Base-by-base conservation (phyloP, 192 early-diverging fungal species). In the Haplosporangium gracile region DNA sequence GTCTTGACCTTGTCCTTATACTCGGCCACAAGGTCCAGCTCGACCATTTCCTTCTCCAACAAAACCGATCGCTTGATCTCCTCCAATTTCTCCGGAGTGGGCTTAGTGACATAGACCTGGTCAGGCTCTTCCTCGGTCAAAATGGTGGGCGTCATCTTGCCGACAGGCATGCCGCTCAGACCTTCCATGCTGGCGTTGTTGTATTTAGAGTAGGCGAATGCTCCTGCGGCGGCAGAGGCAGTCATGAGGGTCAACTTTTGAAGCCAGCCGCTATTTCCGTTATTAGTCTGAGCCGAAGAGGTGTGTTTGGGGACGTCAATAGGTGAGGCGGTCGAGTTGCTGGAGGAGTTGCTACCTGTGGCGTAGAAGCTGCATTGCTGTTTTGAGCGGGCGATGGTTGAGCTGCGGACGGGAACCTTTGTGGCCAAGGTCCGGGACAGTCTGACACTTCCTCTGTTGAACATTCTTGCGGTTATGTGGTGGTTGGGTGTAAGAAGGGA, bases 101-200 rank as follows among this genome's bases (percentile, higher is more conserved):
- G 70, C 32, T 72, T 65, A 2, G 79, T 74, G 8, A 63, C 39
- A 60, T 69, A 78, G 39, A 63, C 63, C 29, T 78, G 45, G 38
- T 86, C 83, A 5, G 84, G 79, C 20, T 80, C 71, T 47, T 86
- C 83, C 32, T 68, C 77, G 7, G 53, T 63, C 34, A 85, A 45
- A 29, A 85, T 73, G 22, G 83, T 77, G 5, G 83, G 83, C 55
- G 80, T 78, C 39, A 85, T 68, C 60, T 85, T 75, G 32, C 83
- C 83, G 6, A 79, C 16, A 18, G 83, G 83, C 68, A 85, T 68
- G 0, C 78, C 53, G 15, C 68, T 70, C 74, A 85, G 79, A 9
- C 83, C 83, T 10, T 74, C 83, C 26, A 77, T 47, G 45, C 65
- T 68, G 36, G 47, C 78, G 7, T 79, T 72, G 32, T 86, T 79